Conservation (phyloP, 129 eudicot genomes). For the Pseudognaphalium luteoalbum region DNA sequence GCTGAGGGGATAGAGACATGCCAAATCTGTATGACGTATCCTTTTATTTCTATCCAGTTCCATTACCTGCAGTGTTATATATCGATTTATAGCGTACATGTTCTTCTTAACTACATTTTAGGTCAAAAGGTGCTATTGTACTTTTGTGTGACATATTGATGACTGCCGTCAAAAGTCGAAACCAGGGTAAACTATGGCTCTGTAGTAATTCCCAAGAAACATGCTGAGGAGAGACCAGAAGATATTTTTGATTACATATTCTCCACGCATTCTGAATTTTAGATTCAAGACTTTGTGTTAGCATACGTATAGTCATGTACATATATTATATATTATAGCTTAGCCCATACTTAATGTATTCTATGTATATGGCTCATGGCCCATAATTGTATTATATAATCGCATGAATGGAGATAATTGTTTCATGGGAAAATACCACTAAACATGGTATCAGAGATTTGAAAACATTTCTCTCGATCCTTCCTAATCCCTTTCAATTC, state of each 20-base stretch:
- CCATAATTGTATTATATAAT: too few relatives aligned
- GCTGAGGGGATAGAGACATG: constrained; percentile 22
- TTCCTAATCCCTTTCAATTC: too few relatives aligned
- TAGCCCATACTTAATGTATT: too few relatives aligned
- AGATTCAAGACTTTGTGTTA: too few relatives aligned
- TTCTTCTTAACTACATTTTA: constrained; percentile 39
- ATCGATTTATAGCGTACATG: not conserved
- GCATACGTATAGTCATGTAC: too few relatives aligned
- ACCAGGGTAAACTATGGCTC: constrained; percentile 37
- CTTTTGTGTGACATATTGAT: constrained; percentile 53
- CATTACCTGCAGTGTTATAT: constrained; percentile 7
- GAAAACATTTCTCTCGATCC: too few relatives aligned
- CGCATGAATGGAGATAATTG: too few relatives aligned
- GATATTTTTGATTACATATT: not conserved
- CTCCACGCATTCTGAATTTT: not conserved
- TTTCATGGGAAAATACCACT: too few relatives aligned
- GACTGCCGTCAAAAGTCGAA: constrained; percentile 41
- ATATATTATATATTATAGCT: too few relatives aligned
- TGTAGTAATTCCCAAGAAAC: constrained; percentile 42
- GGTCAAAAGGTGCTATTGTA: constrained; percentile 34
- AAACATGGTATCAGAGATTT: too few relatives aligned
- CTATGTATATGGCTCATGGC: too few relatives aligned
- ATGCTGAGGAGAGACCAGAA: constrained; percentile 53
- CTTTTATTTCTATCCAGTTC: constrained; percentile 22
- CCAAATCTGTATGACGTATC: constrained; percentile 40